A percentile compares a stretch with the other conserved stretches of the same genome.
These are phyloP conservation scores for Talaromyces marneffei DNA, from an alignment of 2,329 filamentous ascomycete species.

Conservation along the genomic window DNA sequence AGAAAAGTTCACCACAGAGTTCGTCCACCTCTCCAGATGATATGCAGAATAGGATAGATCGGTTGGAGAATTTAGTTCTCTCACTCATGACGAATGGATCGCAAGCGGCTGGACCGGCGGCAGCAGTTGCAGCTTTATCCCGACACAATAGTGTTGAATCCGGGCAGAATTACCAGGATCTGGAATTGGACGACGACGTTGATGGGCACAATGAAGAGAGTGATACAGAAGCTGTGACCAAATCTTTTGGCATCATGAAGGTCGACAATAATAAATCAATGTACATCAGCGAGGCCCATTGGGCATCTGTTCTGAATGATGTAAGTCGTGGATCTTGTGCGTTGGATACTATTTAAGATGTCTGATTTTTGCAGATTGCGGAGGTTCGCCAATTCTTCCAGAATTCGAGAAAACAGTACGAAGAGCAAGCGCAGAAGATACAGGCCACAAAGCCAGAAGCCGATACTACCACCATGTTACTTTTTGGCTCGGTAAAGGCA, in stretches of 20 bases:
- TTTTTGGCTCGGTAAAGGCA: slow-evolving; percentile 66
- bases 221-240: slow-evolving; percentile 64
- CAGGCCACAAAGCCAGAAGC: slow-evolving; percentile 57
- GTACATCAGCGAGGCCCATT: slow-evolving; percentile 78
- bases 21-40: slow-evolving; percentile 69
- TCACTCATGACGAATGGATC: slow-evolving; percentile 87
- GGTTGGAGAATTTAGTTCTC: slow-evolving; percentile 83
- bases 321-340: slow-evolving; percentile 32
- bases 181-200: slow-evolving; percentile 49
- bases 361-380: slow-evolving; percentile 53
- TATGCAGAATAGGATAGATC: slow-evolving; percentile 97
- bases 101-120: slow-evolving; percentile 53
- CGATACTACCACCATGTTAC: slow-evolving; percentile 60
- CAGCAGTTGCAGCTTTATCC: slow-evolving; percentile 55
- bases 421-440: slow-evolving; percentile 72
- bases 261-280: slow-evolving; percentile 73
- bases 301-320: slow-evolving; percentile 72
- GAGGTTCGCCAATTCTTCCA: slow-evolving; percentile 91
- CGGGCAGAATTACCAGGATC: slow-evolving; percentile 30
- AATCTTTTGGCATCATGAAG: slow-evolving; percentile 74
- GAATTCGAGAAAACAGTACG: slow-evolving; percentile 80
- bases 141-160: slow-evolving; percentile 35
- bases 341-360: not conserved
- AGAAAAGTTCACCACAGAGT: slow-evolving; percentile 59
- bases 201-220: slow-evolving; percentile 54